Conservation (phyloP, 2,329 filamentous ascomycete species). For the Didymellaceae sp. region DNA sequence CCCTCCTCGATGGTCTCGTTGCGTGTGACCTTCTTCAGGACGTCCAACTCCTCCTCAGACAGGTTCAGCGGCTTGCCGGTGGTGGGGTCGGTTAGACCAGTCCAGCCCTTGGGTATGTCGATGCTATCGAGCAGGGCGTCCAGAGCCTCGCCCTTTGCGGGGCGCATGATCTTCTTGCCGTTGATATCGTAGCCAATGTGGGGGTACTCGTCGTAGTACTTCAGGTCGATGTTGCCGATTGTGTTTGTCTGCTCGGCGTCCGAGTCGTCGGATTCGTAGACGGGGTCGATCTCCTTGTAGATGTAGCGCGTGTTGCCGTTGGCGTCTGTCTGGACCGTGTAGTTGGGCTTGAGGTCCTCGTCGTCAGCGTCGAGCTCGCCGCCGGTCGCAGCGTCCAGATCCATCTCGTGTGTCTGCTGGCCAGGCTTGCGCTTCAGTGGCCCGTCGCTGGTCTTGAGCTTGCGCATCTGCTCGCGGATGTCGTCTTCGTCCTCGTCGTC, state of each 20-base stretch:
- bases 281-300: conserved; percentile 91
- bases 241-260: conserved; percentile 85
- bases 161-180: conserved; percentile 96
- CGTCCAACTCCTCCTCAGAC: conserved; percentile 84
- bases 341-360: conserved; percentile 55
- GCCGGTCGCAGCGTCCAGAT: conserved; percentile 26
- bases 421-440: conserved; percentile 25
- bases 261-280: conserved; percentile 95
- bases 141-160: conserved; percentile 89
- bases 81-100: conserved; percentile 88
- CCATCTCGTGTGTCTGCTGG: conserved; percentile 25
- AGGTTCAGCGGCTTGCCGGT: conserved; percentile 93
- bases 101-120: conserved; percentile 96
- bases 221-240: conserved; percentile 91
- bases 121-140: conserved; percentile 96
- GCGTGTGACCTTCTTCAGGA: conserved; percentile 85
- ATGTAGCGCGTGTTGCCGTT: conserved; percentile 90
- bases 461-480: conserved; percentile 54
- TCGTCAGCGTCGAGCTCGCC: conserved; percentile 37
- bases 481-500: conserved; percentile 50
- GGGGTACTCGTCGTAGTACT: conserved; percentile 96
- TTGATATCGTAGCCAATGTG: conserved; percentile 99
- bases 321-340: conserved; percentile 75
- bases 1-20: conserved; percentile 87
- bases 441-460: conserved; percentile 47